Conservation (phyloP, 208 protist genomes). For the Porcisia hertigi region DNA sequence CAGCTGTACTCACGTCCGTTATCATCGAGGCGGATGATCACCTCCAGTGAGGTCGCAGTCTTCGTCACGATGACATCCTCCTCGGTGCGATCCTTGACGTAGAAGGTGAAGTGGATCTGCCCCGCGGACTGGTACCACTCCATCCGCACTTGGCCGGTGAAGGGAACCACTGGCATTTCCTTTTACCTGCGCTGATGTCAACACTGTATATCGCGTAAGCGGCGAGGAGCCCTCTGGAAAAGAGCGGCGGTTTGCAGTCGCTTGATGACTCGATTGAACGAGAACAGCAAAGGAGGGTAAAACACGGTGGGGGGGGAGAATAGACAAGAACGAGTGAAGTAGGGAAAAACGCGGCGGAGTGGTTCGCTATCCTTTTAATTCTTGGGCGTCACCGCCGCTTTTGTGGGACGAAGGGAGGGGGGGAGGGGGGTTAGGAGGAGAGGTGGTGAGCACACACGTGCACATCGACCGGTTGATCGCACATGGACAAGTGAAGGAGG, state of each 20-base stretch:
- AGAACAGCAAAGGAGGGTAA: background rate
- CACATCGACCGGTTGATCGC: background rate
- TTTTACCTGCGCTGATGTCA: background rate
- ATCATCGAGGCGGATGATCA: conserved; percentile 65
- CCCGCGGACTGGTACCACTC: conserved; percentile 91
- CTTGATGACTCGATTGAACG: background rate
- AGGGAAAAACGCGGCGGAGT: background rate
- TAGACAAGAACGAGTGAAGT: background rate
- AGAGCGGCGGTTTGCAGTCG: background rate
- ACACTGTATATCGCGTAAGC: background rate
- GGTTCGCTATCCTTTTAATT: background rate
- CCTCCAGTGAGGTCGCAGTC: conserved; percentile 37
- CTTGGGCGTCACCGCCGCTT: conserved; percentile 1
- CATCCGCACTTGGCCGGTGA: conserved; percentile 59
- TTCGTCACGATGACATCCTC: conserved; percentile 59
- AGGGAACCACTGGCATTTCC: conserved; percentile 47
- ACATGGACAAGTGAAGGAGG: background rate
- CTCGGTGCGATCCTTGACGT: conserved; percentile 70
- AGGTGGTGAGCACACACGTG: too few relatives aligned
- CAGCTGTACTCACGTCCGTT: conserved; percentile 73
- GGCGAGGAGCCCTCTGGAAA: background rate
- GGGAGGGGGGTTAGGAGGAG: too few relatives aligned
- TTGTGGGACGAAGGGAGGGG: background rate
- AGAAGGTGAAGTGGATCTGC: conserved; percentile 79
- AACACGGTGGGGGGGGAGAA: background rate